A percentile compares a stretch with the other conserved stretches of the same genome.
Conservation (phyloP, 495 filamentous ascomycete genomes). For the Penicillium arizonense region DNA sequence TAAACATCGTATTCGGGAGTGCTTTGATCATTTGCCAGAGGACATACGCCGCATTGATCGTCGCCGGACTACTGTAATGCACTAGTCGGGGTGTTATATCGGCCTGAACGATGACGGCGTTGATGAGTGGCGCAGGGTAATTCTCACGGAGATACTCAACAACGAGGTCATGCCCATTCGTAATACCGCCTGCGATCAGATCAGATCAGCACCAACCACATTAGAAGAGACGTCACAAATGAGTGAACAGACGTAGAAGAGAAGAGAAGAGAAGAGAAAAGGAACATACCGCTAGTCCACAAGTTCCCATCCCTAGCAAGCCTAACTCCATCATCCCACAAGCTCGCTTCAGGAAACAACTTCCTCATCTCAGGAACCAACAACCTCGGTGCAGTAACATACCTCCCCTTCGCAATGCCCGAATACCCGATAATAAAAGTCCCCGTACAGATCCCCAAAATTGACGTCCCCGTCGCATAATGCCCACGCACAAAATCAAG, state of each 20-base stretch:
- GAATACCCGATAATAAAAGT: slow-evolving; percentile 47
- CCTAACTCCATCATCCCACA: slow-evolving; percentile 43
- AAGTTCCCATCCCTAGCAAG: slow-evolving; percentile 58
- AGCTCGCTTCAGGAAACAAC: slow-evolving; percentile 41
- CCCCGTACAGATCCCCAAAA: slow-evolving; percentile 57
- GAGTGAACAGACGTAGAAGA: background rate
- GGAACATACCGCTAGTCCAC: slow-evolving; percentile 55
- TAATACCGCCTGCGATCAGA: slow-evolving; percentile 49
- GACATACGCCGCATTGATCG: slow-evolving; percentile 9
- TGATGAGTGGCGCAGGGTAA: slow-evolving; percentile 46
- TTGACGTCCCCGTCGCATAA: slow-evolving; percentile 33
- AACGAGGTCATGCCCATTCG: slow-evolving; percentile 62
- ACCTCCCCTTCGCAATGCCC: slow-evolving; percentile 48
- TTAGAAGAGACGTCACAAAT: background rate
- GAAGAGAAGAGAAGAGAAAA: background rate
- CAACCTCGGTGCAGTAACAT: slow-evolving; percentile 49
- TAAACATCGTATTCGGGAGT: slow-evolving; percentile 9
- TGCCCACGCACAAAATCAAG: slow-evolving; percentile 47
- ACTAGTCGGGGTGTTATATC: slow-evolving; percentile 50
- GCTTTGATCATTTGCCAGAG: slow-evolving; percentile 18
- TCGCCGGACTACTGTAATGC: slow-evolving; percentile 30
- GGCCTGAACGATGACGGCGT: slow-evolving; percentile 46
- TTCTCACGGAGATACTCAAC: slow-evolving; percentile 50
- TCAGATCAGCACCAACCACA: background rate
- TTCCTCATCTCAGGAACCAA: slow-evolving; percentile 43